These are phyloP conservation scores for Butyriboletus loyo DNA, from an alignment of 768 basidiomycete species.

Conservation along the genomic window DNA sequence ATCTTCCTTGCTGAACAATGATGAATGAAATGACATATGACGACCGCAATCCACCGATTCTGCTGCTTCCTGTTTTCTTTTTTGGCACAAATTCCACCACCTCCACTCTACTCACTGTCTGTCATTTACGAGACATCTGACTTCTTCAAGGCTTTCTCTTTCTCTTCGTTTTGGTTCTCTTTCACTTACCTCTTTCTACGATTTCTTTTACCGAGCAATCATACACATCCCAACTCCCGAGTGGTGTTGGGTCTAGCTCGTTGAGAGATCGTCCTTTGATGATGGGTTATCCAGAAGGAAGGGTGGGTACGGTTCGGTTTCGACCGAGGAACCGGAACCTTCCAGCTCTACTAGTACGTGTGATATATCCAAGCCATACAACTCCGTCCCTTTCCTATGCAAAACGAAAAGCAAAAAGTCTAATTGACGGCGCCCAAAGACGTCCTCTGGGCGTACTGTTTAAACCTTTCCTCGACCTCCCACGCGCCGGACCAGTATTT, in stretches of 20 bases:
- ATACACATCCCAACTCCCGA: not conserved
- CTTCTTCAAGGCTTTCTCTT: not conserved
- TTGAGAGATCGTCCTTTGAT: not conserved
- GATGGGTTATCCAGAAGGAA: not conserved
- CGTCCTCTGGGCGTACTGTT: conserved; percentile 6
- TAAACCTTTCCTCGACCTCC: conserved; percentile 89
- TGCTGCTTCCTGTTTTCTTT: not conserved
- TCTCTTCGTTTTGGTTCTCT: too few relatives aligned
- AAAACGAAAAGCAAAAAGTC: not conserved
- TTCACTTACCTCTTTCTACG: not conserved
- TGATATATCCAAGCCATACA: not conserved
- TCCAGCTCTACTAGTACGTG: not conserved
- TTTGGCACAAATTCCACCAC: not conserved
- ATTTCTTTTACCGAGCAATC: conserved; percentile 4
- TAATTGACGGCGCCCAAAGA: conserved; percentile 5
- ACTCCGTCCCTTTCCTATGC: not conserved
- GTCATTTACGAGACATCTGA: conserved; percentile 23
- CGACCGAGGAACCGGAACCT: not conserved
- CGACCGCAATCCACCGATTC: not conserved
- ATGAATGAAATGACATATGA: conserved; percentile 7
- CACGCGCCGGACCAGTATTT: conserved; percentile 92
- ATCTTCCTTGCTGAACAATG: not conserved
- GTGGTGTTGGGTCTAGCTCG: not conserved
- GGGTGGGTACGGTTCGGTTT: not conserved
- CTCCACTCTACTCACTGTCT: not conserved